A percentile compares a stretch with the other conserved stretches of the same genome.
Conservation (phyloP, 2,329 filamentous ascomycete species). For the Metarhizium sp. region DNA sequence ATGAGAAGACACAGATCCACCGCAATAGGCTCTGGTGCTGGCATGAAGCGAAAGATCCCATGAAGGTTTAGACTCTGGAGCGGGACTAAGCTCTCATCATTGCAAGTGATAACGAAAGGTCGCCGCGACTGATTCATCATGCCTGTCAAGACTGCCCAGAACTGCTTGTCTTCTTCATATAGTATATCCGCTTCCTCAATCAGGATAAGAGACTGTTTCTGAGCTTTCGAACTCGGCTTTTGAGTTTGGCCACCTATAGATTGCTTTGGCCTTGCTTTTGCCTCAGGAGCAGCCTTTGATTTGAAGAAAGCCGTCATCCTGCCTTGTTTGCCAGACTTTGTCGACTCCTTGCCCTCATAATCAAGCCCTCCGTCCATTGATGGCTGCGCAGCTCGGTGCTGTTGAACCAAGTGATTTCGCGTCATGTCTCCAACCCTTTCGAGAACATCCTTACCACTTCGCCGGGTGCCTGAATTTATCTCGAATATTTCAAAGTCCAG, state of each 20-base stretch:
- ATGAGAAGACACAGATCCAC: conserved; percentile 74
- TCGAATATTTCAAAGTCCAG: conserved; percentile 92
- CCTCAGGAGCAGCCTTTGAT: conserved; percentile 27
- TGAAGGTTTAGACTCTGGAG: conserved; percentile 67
- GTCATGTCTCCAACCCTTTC: conserved; percentile 97
- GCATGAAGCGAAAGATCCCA: conserved; percentile 69
- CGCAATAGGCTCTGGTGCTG: conserved; percentile 57
- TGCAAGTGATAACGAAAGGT: conserved; percentile 93
- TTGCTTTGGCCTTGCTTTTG: conserved; percentile 17
- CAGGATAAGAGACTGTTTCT: conserved; percentile 91
- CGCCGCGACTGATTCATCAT: conserved; percentile 79
- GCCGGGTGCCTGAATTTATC: conserved; percentile 73
- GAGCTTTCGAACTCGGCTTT: conserved; percentile 31
- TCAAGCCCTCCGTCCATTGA: conserved; percentile 15
- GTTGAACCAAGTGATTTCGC: conserved; percentile 76
- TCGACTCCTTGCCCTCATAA: conserved; percentile 32
- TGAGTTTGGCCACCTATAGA: conserved; percentile 11
- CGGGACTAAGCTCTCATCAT: conserved; percentile 76
- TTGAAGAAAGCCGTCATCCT: conserved; percentile 79
- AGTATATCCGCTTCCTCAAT: conserved; percentile 90
- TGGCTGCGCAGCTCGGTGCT: conserved; percentile 27
- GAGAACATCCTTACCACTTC: conserved; percentile 81
- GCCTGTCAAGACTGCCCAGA: conserved; percentile 74
- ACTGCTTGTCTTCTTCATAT: conserved; percentile 92
- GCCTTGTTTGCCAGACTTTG: conserved; percentile 62